Evolutionary conservation across 306 rosid species (phyloP), one percentile per base, ranked within the genome.

Genomic region (Rosa lucieae): DNA sequence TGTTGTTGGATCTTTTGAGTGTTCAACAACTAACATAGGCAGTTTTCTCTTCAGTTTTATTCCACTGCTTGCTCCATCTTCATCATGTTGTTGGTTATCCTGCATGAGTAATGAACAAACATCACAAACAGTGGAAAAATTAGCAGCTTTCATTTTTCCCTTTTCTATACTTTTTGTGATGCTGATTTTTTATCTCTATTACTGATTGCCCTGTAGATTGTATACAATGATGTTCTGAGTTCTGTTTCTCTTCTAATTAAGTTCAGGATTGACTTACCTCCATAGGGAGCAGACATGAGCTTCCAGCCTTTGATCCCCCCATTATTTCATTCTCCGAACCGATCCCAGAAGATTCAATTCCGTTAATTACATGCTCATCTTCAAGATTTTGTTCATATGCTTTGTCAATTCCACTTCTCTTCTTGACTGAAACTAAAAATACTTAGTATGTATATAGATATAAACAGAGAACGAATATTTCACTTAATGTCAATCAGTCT

Each of bases 311-410:
- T 53, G 69, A 78, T 32, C 56, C 69, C 37, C 21, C 55, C 14
- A 26, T 53, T 58, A 29, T 70, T 23, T 68, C 81, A 69, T 15
- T 69, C 18, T 78, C 44, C 26, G 68, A 43, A 56, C 58, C n/a
- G 4, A 78, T 55, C 18, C 58, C 47, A 40, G 61, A 78, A 56
- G 70, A 69, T 15, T 69, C 20, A 78, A 0, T 42, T 44, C 58
- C 20, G 23, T 42, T 63, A 18, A 69, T 70, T 42, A 70, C 47
- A 42, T 37, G 56, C 47, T 53, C 74, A 73, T 53, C 56, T 42
- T n/a, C 47, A 73, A 53, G n/a, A 10, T 52, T 40, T 37, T 32
- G 52, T 74, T 21, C 56, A 59, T 4, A 37, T 10, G 32, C 18
- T 10, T 32, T 59, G 11, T 42, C 56, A 3, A 23, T 58, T 74